A percentile compares a stretch with the other conserved stretches of the same genome.
phyloP scores from a whole-genome alignment of 2,329 filamentous ascomycete genomes.

The Trichoderma semiorbis region DNA sequence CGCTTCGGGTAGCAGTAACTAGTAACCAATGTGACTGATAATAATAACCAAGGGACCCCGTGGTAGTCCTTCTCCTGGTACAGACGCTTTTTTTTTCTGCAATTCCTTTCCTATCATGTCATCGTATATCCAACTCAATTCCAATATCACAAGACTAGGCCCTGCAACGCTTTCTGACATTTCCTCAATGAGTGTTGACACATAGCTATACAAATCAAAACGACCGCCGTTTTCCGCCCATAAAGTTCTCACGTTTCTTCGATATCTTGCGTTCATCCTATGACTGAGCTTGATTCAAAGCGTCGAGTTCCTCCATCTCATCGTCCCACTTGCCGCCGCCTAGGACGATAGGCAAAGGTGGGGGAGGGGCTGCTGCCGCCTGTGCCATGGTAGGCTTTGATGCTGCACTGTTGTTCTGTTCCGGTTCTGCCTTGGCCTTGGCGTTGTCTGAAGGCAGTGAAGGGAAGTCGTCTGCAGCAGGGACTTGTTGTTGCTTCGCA shows the following conservation, averaged over 20 bases:
- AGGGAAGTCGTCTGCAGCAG: constrained; percentile 36
- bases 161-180: not conserved
- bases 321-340: constrained; percentile 52
- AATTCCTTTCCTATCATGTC: not conserved
- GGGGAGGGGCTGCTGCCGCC: constrained; percentile 23
- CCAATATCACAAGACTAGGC: not conserved
- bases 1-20: not conserved
- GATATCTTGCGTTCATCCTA: not conserved
- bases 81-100: not conserved
- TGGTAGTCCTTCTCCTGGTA: not conserved
- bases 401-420: constrained; percentile 17
- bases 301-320: constrained; percentile 53
- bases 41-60: not conserved
- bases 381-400: constrained; percentile 32
- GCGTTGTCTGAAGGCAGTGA: constrained; percentile 30
- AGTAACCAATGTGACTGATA: not conserved
- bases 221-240: not conserved
- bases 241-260: not conserved
- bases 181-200: not conserved
- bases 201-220: not conserved
- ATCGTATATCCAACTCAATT: not conserved
- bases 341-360: constrained; percentile 28
- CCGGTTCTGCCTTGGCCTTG: constrained; percentile 25
- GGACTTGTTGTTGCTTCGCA: constrained; percentile 25
- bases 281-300: constrained; percentile 23